A percentile compares a stretch with the other conserved stretches of the same genome.
phyloP scores from a whole-genome alignment of 176 grass and related monocot genomes.

The Dendrocalamus sinicus region DNA sequence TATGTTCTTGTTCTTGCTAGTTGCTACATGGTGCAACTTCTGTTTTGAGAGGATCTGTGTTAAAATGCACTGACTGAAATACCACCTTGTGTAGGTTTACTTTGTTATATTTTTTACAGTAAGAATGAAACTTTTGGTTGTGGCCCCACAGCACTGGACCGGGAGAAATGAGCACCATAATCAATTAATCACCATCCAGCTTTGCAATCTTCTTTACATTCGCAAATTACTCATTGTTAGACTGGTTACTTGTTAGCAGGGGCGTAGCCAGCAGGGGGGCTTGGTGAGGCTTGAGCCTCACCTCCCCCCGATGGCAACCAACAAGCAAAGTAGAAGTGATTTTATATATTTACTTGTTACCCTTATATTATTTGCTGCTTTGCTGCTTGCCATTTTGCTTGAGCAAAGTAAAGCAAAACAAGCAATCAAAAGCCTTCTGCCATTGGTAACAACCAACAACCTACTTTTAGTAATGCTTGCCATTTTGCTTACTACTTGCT shows the following conservation, averaged over 20 bases:
- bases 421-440: no score
- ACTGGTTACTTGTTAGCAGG: slow-evolving; percentile 14
- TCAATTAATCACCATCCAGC: slow-evolving; percentile 2
- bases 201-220: neutral
- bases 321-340: no score
- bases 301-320: no score
- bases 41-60: neutral
- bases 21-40: neutral
- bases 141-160: neutral
- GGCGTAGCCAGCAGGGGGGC: no score
- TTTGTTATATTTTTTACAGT: neutral
- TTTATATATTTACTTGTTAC: no score
- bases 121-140: neutral
- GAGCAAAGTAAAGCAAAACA: no score
- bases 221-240: neutral
- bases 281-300: no score
- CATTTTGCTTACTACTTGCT: no score
- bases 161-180: slow-evolving; percentile 10
- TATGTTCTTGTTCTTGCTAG: slow-evolving; percentile 14
- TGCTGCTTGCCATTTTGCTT: no score
- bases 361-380: no score
- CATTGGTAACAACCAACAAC: no score
- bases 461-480: no score
- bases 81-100: slow-evolving; percentile 13
- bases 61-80: neutral